phyloP scores from a whole-genome alignment of 2,329 filamentous ascomycete species.

The Sporothrix dimorphospora region DNA sequence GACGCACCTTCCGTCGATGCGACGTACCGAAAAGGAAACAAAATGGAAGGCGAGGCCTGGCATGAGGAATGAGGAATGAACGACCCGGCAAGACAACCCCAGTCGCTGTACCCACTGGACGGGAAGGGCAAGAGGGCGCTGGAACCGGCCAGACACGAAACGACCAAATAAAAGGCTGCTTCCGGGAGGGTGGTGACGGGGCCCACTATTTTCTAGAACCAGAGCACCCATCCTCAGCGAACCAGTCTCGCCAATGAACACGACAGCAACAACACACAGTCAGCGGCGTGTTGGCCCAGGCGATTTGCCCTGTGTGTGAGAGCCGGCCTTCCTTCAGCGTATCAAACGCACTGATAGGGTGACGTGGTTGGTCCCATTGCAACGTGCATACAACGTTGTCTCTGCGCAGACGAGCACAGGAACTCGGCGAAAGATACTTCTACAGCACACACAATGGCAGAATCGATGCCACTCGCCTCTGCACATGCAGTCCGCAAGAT shows the following conservation, averaged over 20 bases:
- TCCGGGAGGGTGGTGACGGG: slow-evolving; percentile 1
- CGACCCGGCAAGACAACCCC: slow-evolving; percentile 8
- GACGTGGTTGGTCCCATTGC: background rate
- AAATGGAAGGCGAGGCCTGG: slow-evolving; percentile 18
- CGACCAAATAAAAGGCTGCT: slow-evolving; percentile 5
- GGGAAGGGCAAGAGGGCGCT: background rate
- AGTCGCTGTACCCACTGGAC: background rate
- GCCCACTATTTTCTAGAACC: slow-evolving; percentile 2
- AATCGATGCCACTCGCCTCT: slow-evolving; percentile 6
- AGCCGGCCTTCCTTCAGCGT: background rate
- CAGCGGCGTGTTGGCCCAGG: background rate
- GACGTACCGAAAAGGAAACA: slow-evolving; percentile 25
- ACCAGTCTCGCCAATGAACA: background rate
- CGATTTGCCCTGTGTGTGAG: background rate
- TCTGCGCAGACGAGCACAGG: background rate
- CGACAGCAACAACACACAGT: background rate
- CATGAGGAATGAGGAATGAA: background rate
- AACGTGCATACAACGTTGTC: slow-evolving; percentile 20
- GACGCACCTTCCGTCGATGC: slow-evolving; percentile 12
- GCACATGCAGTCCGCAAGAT: slow-evolving; percentile 13
- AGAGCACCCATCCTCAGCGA: background rate
- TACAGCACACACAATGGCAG: background rate
- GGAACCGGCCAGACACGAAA: background rate
- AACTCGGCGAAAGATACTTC: background rate
- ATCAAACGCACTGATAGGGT: background rate